Evolutionary conservation across 139 green algal species (phyloP), one percentile per base, ranked within the genome.

Genomic region (Micromonas commoda): DNA sequence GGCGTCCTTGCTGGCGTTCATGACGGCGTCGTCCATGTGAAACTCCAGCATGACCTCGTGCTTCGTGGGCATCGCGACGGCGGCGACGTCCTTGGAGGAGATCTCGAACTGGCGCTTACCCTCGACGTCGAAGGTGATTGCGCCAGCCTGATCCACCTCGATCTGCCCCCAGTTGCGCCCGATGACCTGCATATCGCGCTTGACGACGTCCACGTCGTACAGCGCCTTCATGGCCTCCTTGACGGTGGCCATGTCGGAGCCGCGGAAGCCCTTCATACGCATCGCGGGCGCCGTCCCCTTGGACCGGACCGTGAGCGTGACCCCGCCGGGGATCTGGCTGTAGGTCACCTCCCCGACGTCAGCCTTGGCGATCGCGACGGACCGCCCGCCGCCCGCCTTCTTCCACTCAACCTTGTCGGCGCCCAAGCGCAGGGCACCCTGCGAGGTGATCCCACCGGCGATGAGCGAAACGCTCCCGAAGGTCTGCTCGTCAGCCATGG

Each of bases 1-100:
- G 19, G 86, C 80, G 82, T 97, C 93, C 63, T 94, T 90, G 9
- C 9, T 23, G 45, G 45, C 45, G 31, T 88, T 39, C 53, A 6
- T 71, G 20, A 82, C 81, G 1, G 89, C 92, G 86, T 97, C 93
- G 75, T 97, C 94, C 1, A 90, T 80, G 63, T 93, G 88, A 64
- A 98, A 93, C 86, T 98, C 89, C 35, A 98, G 77, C 82, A 91
- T 83, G 5, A 98, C 91, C 60, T 98, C 94, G 66, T 96, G 93
- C 72, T 93, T 89, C 24, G 71, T 77, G 51, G 88, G 82, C 53
- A 89, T 72, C 52, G 78, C 85, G 66, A 85, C 86, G 35, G 85
- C 80, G 19, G 78, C 83, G 54, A 98, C 91, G 68, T 97, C 90
- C 1, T 88, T 81, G 53, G 98, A 86, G 2, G 90, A 84, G 71